Conservation (phyloP, 768 basidiomycete species). For the Antrodiella citrinella region DNA sequence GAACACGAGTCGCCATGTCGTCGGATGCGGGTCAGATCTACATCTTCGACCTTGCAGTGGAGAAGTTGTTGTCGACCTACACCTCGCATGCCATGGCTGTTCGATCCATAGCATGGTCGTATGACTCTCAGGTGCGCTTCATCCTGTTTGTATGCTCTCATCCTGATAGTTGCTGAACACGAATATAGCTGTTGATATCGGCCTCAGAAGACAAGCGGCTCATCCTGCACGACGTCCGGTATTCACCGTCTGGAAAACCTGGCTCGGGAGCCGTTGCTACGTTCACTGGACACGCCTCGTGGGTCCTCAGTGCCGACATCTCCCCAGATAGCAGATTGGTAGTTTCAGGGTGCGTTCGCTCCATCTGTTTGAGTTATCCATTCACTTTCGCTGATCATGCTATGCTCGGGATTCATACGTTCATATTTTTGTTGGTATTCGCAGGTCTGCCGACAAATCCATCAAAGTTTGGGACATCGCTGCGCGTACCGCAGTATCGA, state of each 20-base stretch:
- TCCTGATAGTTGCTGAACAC: too few species aligned
- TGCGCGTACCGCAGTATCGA: slow-evolving; percentile 66
- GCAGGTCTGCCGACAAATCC: slow-evolving; percentile 76
- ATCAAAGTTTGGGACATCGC: slow-evolving; percentile 85
- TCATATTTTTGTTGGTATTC: slow-evolving; percentile 5
- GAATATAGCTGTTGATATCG: slow-evolving; percentile 74
- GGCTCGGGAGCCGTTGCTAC: slow-evolving; percentile 79
- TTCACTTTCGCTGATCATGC: too few species aligned
- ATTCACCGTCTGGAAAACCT: slow-evolving; percentile 45
- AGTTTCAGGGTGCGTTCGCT: slow-evolving; percentile 60
- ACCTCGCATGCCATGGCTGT: slow-evolving; percentile 88
- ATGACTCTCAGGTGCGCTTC: slow-evolving; percentile 71
- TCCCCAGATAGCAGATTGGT: slow-evolving; percentile 76
- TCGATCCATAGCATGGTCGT: slow-evolving; percentile 82
- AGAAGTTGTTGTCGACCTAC: slow-evolving; percentile 58
- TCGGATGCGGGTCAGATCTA: slow-evolving; percentile 85
- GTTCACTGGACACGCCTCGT: slow-evolving; percentile 82
- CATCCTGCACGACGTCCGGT: slow-evolving; percentile 82
- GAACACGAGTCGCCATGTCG: slow-evolving; percentile 71
- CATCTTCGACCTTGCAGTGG: slow-evolving; percentile 73
- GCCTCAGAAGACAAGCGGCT: slow-evolving; percentile 92
- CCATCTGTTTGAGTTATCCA: background rate
- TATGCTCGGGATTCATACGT: too few species aligned
- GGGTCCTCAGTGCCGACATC: slow-evolving; percentile 80
- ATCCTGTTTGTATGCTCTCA: background rate